These are phyloP conservation scores for Boletus vermiculosoides DNA, from an alignment of 768 basidiomycete species.

Conservation along the genomic window DNA sequence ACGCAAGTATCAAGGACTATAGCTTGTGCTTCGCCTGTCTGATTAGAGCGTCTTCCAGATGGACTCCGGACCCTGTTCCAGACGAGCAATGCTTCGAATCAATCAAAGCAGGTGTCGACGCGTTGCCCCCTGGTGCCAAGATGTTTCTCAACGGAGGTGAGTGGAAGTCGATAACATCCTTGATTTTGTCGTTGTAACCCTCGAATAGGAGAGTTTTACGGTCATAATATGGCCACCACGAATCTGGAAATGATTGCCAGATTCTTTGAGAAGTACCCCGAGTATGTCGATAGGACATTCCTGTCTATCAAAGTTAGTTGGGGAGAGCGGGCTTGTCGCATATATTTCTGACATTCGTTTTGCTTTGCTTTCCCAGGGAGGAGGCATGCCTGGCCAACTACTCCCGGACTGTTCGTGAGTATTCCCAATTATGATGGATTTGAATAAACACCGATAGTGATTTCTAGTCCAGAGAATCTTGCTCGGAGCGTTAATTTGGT, in stretches of 20 bases:
- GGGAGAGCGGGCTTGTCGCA: background rate
- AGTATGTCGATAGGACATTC: constrained; percentile 34
- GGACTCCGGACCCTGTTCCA: background rate
- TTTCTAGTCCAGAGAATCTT: constrained; percentile 38
- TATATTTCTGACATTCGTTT: background rate
- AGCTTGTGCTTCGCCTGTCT: background rate
- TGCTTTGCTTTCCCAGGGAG: constrained; percentile 24
- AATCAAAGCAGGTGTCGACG: constrained; percentile 41
- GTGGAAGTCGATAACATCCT: background rate
- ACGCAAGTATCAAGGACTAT: constrained; percentile 33
- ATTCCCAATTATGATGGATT: background rate
- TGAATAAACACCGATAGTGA: background rate
- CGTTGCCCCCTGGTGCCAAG: constrained; percentile 43
- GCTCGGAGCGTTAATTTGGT: constrained; percentile 45
- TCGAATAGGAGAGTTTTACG: constrained; percentile 56
- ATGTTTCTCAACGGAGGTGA: constrained; percentile 52
- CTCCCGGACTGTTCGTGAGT: constrained; percentile 33
- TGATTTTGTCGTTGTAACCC: background rate
- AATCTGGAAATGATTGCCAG: constrained; percentile 50
- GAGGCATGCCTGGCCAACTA: background rate
- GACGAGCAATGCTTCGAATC: constrained; percentile 44
- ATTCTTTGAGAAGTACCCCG: constrained; percentile 45
- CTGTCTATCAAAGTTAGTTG: constrained; percentile 34
- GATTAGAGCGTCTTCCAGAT: background rate
- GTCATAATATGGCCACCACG: constrained; percentile 35